Conservation (phyloP, 2,329 filamentous ascomycete species). For the Gaeumannomyces sp. region DNA sequence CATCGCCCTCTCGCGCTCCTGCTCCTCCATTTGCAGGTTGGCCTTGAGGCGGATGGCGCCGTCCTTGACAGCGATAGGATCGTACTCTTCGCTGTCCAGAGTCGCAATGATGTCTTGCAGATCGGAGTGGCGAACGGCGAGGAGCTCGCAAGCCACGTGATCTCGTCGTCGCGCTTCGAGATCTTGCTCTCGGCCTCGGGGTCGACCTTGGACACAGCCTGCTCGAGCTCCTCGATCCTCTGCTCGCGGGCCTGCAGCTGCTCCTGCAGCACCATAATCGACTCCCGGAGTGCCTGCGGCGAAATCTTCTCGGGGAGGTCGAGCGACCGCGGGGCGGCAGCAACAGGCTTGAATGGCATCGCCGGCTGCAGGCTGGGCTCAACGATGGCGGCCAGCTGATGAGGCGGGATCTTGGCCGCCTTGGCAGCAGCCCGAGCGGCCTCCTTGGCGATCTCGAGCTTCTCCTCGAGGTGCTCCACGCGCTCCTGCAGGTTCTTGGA, state of each 20-base stretch:
- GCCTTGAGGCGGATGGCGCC: constrained; percentile 88
- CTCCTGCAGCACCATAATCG: constrained; percentile 92
- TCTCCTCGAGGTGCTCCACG: constrained; percentile 78
- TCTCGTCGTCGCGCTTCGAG: constrained; percentile 88
- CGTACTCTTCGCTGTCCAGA: constrained; percentile 67
- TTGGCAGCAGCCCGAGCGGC: constrained; percentile 77
- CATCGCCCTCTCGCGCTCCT: constrained; percentile 82
- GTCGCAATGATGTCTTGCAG: constrained; percentile 84
- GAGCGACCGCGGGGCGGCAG: constrained; percentile 30
- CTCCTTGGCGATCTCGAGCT: constrained; percentile 81
- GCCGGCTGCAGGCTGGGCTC: constrained; percentile 4
- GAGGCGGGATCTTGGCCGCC: constrained; percentile 56
- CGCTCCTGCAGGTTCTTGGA: constrained; percentile 81
- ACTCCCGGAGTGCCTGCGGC: constrained; percentile 88
- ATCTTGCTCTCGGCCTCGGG: constrained; percentile 75
- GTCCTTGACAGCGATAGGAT: constrained; percentile 75
- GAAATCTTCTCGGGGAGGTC: constrained; percentile 79
- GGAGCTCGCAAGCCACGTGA: constrained; percentile 87
- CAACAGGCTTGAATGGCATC: constrained; percentile 20
- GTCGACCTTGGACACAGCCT: constrained; percentile 61
- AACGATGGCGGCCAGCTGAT: constrained; percentile 22
- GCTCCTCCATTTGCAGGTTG: constrained; percentile 96
- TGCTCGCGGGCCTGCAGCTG: constrained; percentile 92
- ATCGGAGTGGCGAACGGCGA: constrained; percentile 85
- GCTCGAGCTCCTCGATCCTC: constrained; percentile 80